Evolutionary conservation across 2,329 filamentous ascomycete genomes (phyloP).

Genomic region (Chaetomiaceae sp.): DNA sequence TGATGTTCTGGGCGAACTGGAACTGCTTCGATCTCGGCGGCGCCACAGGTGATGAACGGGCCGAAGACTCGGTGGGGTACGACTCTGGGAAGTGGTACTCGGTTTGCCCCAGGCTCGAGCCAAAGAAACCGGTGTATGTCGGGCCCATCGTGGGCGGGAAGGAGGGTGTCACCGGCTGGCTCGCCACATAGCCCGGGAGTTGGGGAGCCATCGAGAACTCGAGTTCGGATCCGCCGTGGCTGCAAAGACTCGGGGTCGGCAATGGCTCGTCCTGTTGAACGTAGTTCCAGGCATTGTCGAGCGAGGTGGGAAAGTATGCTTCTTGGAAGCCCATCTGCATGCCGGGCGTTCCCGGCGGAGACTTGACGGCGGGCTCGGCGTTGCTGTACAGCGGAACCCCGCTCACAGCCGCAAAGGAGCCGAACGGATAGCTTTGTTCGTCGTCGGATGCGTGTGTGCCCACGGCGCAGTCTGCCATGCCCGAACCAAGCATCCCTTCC

Average conservation of each 20-base stretch:
- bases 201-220: conserved; percentile 38
- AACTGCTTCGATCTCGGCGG: conserved; percentile 38
- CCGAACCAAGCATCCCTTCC: conserved; percentile 25
- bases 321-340: conserved; percentile 40
- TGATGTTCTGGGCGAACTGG: conserved; percentile 45
- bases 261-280: conserved; percentile 45
- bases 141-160: conserved; percentile 42
- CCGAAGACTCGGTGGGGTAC: conserved; percentile 34
- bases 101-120: conserved; percentile 33
- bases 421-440: conserved; percentile 29
- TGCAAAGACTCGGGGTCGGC: conserved; percentile 43
- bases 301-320: conserved; percentile 36
- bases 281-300: conserved; percentile 32
- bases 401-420: conserved; percentile 19
- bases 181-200: conserved; percentile 46
- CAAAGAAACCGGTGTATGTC: conserved; percentile 34
- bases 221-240: conserved; percentile 43
- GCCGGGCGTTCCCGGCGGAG: conserved; percentile 51
- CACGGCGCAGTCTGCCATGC: conserved; percentile 38
- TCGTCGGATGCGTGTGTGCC: conserved; percentile 39
- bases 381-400: conserved; percentile 27
- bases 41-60: conserved; percentile 36
- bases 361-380: conserved; percentile 43
- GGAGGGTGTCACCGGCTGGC: conserved; percentile 47
- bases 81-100: conserved; percentile 52